Base-by-base conservation (phyloP, 2,329 filamentous ascomycete genomes). In the Hypoxylon sp. region DNA sequence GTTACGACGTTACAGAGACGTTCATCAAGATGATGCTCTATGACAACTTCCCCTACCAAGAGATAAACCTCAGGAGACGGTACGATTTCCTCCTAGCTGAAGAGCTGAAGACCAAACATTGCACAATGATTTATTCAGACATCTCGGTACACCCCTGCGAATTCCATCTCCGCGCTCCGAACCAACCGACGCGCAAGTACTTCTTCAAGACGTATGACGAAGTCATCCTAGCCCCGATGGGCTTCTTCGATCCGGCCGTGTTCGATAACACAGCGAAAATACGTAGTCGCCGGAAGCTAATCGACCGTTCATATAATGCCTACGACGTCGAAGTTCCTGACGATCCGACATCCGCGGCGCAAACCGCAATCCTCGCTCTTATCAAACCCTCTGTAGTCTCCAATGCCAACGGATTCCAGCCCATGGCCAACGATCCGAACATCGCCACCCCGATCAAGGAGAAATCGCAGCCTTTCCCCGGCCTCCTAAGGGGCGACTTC, bases 11-110 rank as follows among this genome's bases (percentile, higher is more conserved):
- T 39, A 98, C 96, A 0, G 94, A 97, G 74, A 92, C 93, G 0
- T 98, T 99, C 76, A 87, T 97, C 78, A 97, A 96, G 82, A 98
- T 98, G 95, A 94, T 98, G 92, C 88, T 99, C 2, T 94, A 92
- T 80, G 94, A 98, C 79, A 92, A 96, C 75, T 98, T 99, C 74
- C 95, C 97, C 4, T 99, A 99, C 78, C 88, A 92, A 52, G 94
- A 98, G 19, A 97, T 99, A 81, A 97, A 99, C 77, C 85, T 99
- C 29, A 91, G 90, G 79, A 88, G 94, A 59, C 89, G 96, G 52
- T 97, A 98, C 76, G 96, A 99, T 78, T 98, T 95, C 73, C 82
- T 98, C 39, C 86, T 99, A 24, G 95, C 95, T 1, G 96, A 99
- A 80, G 96, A 99, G 82, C 84, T 99, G 66, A 99, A 99, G 84